A percentile compares a stretch with the other conserved stretches of the same genome.
Conservation (phyloP, 192 early-diverging fungal species). For the Pilobolus umbonatus region DNA sequence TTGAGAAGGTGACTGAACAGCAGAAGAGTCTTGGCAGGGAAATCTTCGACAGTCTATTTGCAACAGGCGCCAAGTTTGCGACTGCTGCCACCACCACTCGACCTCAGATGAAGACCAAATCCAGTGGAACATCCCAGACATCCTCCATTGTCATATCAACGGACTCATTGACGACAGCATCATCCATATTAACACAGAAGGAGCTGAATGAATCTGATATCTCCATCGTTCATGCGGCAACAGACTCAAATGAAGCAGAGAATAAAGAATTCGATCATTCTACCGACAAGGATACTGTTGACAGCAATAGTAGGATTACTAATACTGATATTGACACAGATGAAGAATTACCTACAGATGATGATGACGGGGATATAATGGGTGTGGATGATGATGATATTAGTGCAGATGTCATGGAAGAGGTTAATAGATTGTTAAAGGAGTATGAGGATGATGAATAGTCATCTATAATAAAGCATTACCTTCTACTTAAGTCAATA, state of each 20-base stretch:
- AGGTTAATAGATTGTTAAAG: slow-evolving; percentile 42
- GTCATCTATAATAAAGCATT: no score
- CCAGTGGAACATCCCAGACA: neutral
- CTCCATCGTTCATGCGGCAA: neutral
- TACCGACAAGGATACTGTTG: no score
- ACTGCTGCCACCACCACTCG: neutral
- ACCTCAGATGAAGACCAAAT: neutral
- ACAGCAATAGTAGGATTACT: no score
- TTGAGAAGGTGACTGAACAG: slow-evolving; percentile 49
- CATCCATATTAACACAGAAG: no score
- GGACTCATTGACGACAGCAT: no score
- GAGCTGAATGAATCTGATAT: neutral
- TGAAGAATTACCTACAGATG: neutral
- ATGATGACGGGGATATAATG: neutral
- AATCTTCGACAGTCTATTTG: slow-evolving; percentile 51
- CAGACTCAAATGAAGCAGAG: neutral
- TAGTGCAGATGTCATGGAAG: slow-evolving; percentile 35
- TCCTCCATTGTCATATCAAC: neutral
- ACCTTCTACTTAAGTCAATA: no score
- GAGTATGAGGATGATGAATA: slow-evolving; percentile 22
- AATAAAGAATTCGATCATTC: no score
- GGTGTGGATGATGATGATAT: slow-evolving; percentile 23
- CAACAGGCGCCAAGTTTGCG: slow-evolving; percentile 53
- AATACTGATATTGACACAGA: slow-evolving; percentile 27
- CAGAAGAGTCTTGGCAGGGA: slow-evolving; percentile 49